Conservation (phyloP, 768 basidiomycete species). For the Leccinum subtestaceum region DNA sequence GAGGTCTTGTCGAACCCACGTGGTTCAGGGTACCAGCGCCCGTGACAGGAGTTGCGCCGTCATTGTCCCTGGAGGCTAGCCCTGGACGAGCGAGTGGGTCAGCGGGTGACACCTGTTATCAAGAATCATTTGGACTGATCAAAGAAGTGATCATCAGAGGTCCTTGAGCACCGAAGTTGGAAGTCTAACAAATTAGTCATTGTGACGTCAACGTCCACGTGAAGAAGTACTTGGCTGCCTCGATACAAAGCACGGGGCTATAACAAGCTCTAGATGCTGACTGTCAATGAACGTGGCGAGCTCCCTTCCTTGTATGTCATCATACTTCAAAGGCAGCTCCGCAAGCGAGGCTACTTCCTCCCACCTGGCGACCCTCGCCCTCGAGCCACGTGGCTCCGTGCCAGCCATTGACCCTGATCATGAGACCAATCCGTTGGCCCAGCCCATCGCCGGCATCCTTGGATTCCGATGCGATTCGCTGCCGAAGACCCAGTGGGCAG, state of each 20-base stretch:
- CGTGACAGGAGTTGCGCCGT: not conserved
- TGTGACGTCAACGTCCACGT: not conserved
- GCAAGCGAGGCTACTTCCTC: conserved; percentile 38
- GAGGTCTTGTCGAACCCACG: not conserved
- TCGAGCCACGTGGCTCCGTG: not conserved
- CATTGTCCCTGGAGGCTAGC: not conserved
- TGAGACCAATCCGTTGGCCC: conserved; percentile 40
- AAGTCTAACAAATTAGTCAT: not conserved
- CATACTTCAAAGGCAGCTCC: conserved; percentile 43
- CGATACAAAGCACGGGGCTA: not conserved
- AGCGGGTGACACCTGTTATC: not conserved
- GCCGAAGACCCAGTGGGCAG: conserved; percentile 36
- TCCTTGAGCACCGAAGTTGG: not conserved
- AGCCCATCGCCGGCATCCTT: conserved; percentile 42
- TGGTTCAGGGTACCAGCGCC: not conserved
- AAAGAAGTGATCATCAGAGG: not conserved
- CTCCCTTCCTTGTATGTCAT: not conserved
- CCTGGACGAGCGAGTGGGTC: not conserved
- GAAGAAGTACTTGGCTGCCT: not conserved
- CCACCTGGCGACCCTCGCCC: conserved; percentile 2
- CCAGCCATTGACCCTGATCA: conserved; percentile 1
- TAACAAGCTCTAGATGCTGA: too few species aligned
- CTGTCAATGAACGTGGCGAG: not conserved
- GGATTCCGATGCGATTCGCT: conserved; percentile 33
- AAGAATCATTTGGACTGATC: not conserved